These are phyloP conservation scores for Eutrema salsugineum DNA, from an alignment of 441 rosid genomes.

Conservation along the genomic window DNA sequence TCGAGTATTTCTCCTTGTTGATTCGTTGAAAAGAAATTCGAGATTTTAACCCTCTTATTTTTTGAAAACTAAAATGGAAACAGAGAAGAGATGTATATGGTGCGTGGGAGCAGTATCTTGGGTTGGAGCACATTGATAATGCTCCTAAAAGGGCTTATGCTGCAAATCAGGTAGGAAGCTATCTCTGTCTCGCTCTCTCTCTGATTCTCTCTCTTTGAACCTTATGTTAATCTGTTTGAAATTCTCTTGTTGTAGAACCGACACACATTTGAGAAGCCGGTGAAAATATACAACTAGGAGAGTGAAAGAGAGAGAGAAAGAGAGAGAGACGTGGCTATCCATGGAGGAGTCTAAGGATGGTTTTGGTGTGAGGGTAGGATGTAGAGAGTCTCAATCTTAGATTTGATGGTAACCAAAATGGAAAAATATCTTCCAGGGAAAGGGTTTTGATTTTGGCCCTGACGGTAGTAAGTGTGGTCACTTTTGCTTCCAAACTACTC, in stretches of 20 bases:
- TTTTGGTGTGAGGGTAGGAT: conserved; percentile 21
- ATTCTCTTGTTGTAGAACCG: conserved; percentile 62
- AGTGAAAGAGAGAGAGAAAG: too few species aligned
- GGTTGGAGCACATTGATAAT: conserved; percentile 87
- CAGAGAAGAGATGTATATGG: conserved; percentile 94
- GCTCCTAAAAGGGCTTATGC: conserved; percentile 83
- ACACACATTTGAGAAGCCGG: conserved; percentile 81
- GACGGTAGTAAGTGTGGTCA: conserved; percentile 22
- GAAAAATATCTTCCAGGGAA: background rate
- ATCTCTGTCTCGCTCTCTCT: too few species aligned
- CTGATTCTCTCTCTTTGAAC: background rate
- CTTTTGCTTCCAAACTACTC: conserved; percentile 10
- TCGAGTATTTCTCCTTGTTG: background rate
- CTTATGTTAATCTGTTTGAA: background rate
- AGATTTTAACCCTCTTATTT: background rate
- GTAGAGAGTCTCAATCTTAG: conserved; percentile 22
- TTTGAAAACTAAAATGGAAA: conserved; percentile 1
- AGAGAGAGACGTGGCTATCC: background rate
- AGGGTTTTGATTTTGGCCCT: conserved; percentile 30
- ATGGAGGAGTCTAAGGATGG: conserved; percentile 14
- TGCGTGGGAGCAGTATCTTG: conserved; percentile 95
- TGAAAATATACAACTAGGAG: conserved; percentile 81
- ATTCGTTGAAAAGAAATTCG: background rate
- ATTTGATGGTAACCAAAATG: conserved; percentile 7
- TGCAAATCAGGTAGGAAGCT: conserved; percentile 68